Evolutionary conservation across 805 yeast genomes (phyloP).

Genomic region (Kurtzmaniella fragi): DNA sequence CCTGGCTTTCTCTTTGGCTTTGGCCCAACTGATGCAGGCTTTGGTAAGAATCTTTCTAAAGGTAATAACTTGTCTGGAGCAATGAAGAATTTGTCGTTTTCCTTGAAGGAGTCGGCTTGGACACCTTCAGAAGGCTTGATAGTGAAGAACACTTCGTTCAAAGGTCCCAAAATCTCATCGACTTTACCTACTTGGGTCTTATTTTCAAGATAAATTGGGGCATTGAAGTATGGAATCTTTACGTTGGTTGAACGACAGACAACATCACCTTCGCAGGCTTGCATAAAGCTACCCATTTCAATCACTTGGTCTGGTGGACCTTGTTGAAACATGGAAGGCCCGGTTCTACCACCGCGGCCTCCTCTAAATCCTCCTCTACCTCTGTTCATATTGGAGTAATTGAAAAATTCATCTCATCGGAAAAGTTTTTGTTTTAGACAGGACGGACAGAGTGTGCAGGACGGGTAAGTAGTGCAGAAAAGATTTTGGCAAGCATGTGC

Average conservation of each 20-base stretch:
- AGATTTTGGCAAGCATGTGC: too few relatives aligned
- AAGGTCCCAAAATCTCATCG: slow-evolving; percentile 96
- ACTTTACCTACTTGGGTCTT: slow-evolving; percentile 96
- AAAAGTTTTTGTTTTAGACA: background rate
- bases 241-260: slow-evolving; percentile 93
- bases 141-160: slow-evolving; percentile 97
- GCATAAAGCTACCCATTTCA: slow-evolving; percentile 92
- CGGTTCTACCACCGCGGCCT: slow-evolving; percentile 65
- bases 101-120: slow-evolving; percentile 87
- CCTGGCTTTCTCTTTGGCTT: slow-evolving; percentile 70
- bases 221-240: slow-evolving; percentile 96
- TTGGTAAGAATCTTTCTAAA: slow-evolving; percentile 93
- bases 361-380: slow-evolving; percentile 69
- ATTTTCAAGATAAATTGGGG: slow-evolving; percentile 95
- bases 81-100: slow-evolving; percentile 93
- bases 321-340: slow-evolving; percentile 64
- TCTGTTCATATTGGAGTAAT: slow-evolving; percentile 48
- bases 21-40: slow-evolving; percentile 85
- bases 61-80: slow-evolving; percentile 95
- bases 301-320: slow-evolving; percentile 96
- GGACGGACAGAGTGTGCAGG: background rate
- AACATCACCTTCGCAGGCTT: slow-evolving; percentile 94
- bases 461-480: too few relatives aligned
- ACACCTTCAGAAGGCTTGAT: slow-evolving; percentile 96
- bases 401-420: slow-evolving; percentile 4